Base-by-base conservation (phyloP, 495 filamentous ascomycete genomes). In the Astrocystis sublimbata region DNA sequence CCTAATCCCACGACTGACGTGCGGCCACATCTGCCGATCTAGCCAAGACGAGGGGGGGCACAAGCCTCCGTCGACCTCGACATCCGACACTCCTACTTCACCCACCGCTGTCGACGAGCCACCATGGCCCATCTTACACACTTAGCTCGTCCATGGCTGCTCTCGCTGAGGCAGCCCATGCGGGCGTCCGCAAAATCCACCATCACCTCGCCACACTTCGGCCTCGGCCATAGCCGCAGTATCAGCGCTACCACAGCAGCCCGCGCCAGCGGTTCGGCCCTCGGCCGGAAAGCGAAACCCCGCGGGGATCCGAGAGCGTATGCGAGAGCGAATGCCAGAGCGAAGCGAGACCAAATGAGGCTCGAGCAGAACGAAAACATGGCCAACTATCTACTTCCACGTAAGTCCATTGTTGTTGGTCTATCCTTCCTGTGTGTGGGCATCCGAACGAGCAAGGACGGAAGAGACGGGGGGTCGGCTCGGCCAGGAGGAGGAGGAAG, bases 291-390 rank as follows among this genome's bases (percentile, higher is more conserved):
- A n/a, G n/a, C n/a, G n/a, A n/a, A n/a, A n/a, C n/a, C n/a, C n/a
- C n/a, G n/a, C n/a, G n/a, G n/a, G n/a, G n/a, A n/a, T n/a, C n/a
- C n/a, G n/a, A n/a, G n/a, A n/a, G n/a, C n/a, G n/a, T n/a, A n/a
- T n/a, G n/a, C n/a, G n/a, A n/a, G n/a, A n/a, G n/a, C n/a, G n/a
- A n/a, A n/a, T n/a, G n/a, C n/a, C n/a, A n/a, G n/a, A n/a, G n/a
- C n/a, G n/a, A n/a, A n/a, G n/a, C n/a, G n/a, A n/a, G n/a, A n/a
- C n/a, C n/a, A n/a, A n/a, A n/a, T n/a, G n/a, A 92, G 92, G 56
- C 88, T 90, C 68, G 92, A 82, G 75, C 91, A 92, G 57, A 86
- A 88, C 35, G 88, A 91, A 72, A 88, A 85, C 70, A 80, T 84
- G 79, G 89, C 91, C 88, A 91, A 47, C 41, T 60, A 23, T 33